Base-by-base conservation (phyloP, 1,284 basidiomycete species). In the Malassezia brasiliensis region DNA sequence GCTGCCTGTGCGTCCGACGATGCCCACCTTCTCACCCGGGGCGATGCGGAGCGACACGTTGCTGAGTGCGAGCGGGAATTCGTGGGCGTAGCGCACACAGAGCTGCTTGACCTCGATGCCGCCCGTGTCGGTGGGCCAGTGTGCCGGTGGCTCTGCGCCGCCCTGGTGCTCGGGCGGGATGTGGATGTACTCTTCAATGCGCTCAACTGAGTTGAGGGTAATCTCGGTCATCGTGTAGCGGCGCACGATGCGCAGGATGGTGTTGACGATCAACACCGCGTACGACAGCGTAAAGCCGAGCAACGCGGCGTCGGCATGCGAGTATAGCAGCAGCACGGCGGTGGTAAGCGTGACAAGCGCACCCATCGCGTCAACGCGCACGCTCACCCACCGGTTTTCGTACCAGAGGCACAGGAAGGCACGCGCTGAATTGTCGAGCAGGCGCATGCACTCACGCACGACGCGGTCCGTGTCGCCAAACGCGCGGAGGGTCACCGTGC, bases 391-490 rank as follows among this genome's bases (percentile, higher is more conserved):
- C 28, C 74, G 66, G 55, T 85, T 79, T 50, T 77, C 68, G 69
- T 85, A 85, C 32, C 90, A 77, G 45, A 75, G 60, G 47, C 67
- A 73, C 58, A 68, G 66, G 53, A 70, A 75, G 2, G 69, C 67
- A 10, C 69, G 61, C 50, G 69, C 67, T 47, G 80, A 79, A 52
- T 85, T 80, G 56, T 75, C 74, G 28, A 75, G 61, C 38, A 74
- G 54, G 10, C 65, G 56, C 45, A 75, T 59, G 47, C 68, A 71
- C 2, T 46, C n/a, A 53, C 69, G 65, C 31, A 69, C 61, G 64
- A 90, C 79, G 78, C 93, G 90, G n/a, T 81, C 78, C 37, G 78
- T 77, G 0, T 83, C 85, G 5, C 84, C 85, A 76, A 89, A 93
- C 0, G 89, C 89, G 50, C 88, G 82, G 28, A 91, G 86, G 10